Evolutionary conservation across 1,139 yeast species (phyloP).

Genomic region (Candida freyschussii): DNA sequence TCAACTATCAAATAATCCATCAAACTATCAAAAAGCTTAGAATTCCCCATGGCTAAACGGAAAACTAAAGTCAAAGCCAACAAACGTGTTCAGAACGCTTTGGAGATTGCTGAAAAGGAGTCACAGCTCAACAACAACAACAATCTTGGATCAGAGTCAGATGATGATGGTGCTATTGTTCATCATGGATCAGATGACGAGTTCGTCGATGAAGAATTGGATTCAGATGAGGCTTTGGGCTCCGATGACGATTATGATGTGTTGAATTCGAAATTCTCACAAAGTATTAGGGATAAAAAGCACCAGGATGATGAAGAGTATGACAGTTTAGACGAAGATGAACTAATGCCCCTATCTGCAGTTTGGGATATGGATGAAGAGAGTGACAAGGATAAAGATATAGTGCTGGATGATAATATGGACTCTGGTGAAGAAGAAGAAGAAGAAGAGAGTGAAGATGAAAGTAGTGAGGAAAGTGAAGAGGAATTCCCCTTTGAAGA

Average conservation of each 20-base stretch:
- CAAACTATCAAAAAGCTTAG: too few species aligned
- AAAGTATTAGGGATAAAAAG: slow-evolving; percentile 54
- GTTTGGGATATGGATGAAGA: slow-evolving; percentile 90
- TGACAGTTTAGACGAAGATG: slow-evolving; percentile 61
- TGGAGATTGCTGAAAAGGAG: slow-evolving; percentile 35
- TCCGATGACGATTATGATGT: slow-evolving; percentile 73
- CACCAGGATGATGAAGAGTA: slow-evolving; percentile 32
- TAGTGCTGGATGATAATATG: slow-evolving; percentile 37
- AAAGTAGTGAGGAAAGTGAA: slow-evolving; percentile 26
- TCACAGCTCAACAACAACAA: slow-evolving; percentile 34
- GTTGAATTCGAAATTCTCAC: slow-evolving; percentile 61
- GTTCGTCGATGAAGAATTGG: slow-evolving; percentile 65
- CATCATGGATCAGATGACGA: slow-evolving; percentile 30
- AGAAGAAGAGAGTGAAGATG: slow-evolving; percentile 26
- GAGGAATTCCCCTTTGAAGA: slow-evolving; percentile 32
- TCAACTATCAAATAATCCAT: too few species aligned
- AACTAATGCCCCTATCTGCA: slow-evolving; percentile 71
- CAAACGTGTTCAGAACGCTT: slow-evolving; percentile 41
- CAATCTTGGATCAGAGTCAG: slow-evolving; percentile 26
- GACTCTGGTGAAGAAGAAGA: slow-evolving; percentile 24
- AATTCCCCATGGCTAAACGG: slow-evolving; percentile 28
- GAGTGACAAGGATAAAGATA: slow-evolving; percentile 48
- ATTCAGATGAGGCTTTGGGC: slow-evolving; percentile 73
- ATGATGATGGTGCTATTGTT: slow-evolving; percentile 34
- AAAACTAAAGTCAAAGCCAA: slow-evolving; percentile 28